Base-by-base conservation (phyloP, 2,329 filamentous ascomycete species). In the Fusarium globosum region DNA sequence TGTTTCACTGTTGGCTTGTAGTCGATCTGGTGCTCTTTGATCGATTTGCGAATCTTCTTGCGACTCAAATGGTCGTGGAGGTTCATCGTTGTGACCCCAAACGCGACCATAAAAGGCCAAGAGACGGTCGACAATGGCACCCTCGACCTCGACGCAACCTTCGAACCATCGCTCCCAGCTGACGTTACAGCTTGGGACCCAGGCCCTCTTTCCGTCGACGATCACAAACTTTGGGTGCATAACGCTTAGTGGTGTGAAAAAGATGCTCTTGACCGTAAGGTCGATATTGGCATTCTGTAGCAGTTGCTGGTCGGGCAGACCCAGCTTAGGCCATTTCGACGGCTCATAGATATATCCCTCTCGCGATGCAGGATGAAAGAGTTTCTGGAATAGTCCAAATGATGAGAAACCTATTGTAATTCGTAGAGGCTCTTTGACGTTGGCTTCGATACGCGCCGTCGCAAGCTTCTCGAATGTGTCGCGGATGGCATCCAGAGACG, bases 121-220 rank as follows among this genome's bases (percentile, higher is more conserved):
- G 43, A 96, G 87, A n/a, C 87, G 84, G 8, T 80, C 75, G 1
- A 94, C 89, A 1, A 92, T 85, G 0, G 86, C 84, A 0, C 93
- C 93, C 12, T 85, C 85, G 16, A 96, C 81, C 61, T 90, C 89
- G 7, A 96, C 83, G 63, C 91, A 94, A 0, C 92, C 93, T 80
- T 97, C 94, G 33, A 96, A 91, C 94, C 94, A 97, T n/a, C 89
- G 82, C 81, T 96, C 94, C 93, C 93, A 96, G 77, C 92, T 95
- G 9, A 97, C 89, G 76, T 97, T 97, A 81, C 93, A 95, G 76
- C 92, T 94, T 0, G 94, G 94, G 15, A 96, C 81, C 76, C 92
- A 91, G 0, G 92, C 92, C 6, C 83, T 86, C 38, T 84, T 80
- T 2, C 91, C 87, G 79, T 97, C 94, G 2, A 96, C 81, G 20